A percentile compares a stretch with the other conserved stretches of the same genome.
Conservation (phyloP, 345 rosid species). For the Citrus australasica region DNA sequence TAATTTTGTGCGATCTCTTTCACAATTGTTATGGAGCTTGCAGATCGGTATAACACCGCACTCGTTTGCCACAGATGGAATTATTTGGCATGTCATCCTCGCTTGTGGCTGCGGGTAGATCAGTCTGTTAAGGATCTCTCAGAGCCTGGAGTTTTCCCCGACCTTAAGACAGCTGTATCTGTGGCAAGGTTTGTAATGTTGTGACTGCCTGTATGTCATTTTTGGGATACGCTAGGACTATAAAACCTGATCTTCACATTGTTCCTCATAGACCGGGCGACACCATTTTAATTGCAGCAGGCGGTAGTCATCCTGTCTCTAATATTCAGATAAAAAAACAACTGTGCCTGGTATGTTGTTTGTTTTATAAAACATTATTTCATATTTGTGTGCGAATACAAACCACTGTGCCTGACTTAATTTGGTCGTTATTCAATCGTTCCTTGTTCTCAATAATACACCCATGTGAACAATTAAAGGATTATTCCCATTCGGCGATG, state of each 20-base stretch:
- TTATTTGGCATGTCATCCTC: slow-evolving; percentile 94
- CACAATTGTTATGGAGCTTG: slow-evolving; percentile 62
- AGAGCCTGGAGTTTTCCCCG: slow-evolving; percentile 69
- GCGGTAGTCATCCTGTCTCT: slow-evolving; percentile 71
- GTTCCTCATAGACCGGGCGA: slow-evolving; percentile 75
- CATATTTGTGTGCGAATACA: background rate
- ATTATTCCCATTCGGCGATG: background rate
- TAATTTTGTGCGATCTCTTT: slow-evolving; percentile 30
- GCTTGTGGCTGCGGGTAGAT: slow-evolving; percentile 90
- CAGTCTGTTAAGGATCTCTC: slow-evolving; percentile 52
- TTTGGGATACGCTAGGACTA: background rate
- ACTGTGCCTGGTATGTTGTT: slow-evolving; percentile 83
- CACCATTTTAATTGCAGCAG: slow-evolving; percentile 85
- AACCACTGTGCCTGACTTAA: background rate
- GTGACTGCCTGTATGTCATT: background rate
- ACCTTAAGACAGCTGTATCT: slow-evolving; percentile 74
- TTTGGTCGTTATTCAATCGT: background rate
- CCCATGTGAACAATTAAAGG: background rate
- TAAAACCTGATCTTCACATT: slow-evolving; percentile 21
- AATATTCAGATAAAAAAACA: slow-evolving; percentile 86
- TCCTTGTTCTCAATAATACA: background rate
- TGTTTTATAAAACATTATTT: background rate
- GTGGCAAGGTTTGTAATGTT: slow-evolving; percentile 74
- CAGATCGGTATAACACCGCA: slow-evolving; percentile 99
- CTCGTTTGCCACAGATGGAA: slow-evolving; percentile 99